Base-by-base conservation (phyloP, 139 green algal genomes). In the Asterochloris sp. region DNA sequence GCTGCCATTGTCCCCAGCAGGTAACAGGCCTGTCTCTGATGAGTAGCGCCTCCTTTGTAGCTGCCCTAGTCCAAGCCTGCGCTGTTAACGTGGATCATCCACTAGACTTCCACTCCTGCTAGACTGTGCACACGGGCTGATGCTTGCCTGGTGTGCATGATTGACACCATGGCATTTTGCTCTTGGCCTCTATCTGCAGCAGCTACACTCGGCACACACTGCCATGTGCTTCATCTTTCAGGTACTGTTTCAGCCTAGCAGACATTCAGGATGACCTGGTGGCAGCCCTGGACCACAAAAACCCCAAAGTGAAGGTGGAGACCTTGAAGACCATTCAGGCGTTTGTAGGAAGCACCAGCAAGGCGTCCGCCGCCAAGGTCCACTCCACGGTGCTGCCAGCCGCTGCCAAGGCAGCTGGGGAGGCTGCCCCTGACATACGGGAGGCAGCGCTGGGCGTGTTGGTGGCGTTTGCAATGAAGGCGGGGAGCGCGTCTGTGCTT, bases 301-400 rank as follows among this genome's bases (percentile, higher is more conserved):
- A 95, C 79, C 95, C 94, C 19, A 97, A 98, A 84, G 86, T 93
- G 76, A 87, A 81, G 78, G 79, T 93, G 74, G 91, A 94, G 26
- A 93, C 92, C 0, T 82, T 94, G 26, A 87, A 89, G 79, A 90
- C 93, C 74, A 86, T 97, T 26, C 62, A 83, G 26, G 67, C 24
- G 9, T 86, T 85, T 73, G 68, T 92, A 26, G 80, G 86, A 1
- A 27, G 17, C 15, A 82, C 68, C 15, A 73, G 80, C 80, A 89
- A 86, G 74, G 10, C 62, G 47, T 69, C 89, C 28, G 79, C 86
- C 17, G 85, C 87, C 0, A 82, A 88, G 69, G 69, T 82, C 23
- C 81, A 90, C 19, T 76, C 84, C 28, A 23, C 62, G 26, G 79
- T 97, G 76, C 82, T 95, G 80, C 86, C 90, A 26, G 83, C 89